phyloP scores from a whole-genome alignment of 352 stramenopile genomes.

The Discostella stelligera region DNA sequence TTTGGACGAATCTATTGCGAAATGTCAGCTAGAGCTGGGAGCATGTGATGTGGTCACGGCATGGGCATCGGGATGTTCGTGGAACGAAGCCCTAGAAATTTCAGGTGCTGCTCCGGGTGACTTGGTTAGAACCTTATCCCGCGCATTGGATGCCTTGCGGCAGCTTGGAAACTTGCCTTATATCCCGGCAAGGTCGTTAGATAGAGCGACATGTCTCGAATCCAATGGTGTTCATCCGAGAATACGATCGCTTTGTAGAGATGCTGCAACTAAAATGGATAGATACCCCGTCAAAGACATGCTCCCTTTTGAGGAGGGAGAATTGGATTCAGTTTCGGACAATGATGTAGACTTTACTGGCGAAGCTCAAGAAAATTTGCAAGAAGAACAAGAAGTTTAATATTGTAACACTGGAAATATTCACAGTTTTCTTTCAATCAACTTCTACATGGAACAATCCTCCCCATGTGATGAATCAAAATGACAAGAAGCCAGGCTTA shows the following conservation, averaged over 20 bases:
- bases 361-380: slow-evolving; percentile 14
- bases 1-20: slow-evolving; percentile 54
- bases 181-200: slow-evolving; percentile 48
- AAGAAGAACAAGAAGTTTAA: slow-evolving; percentile 17
- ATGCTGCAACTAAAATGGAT: slow-evolving; percentile 66
- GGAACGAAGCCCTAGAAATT: slow-evolving; percentile 68
- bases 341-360: slow-evolving; percentile 13
- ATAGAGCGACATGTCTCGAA: slow-evolving; percentile 42
- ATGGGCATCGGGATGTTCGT: slow-evolving; percentile 70
- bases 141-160: slow-evolving; percentile 70
- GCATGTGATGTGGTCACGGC: slow-evolving; percentile 66
- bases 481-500: slow-evolving; percentile 46
- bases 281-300: slow-evolving; percentile 78
- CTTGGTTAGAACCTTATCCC: slow-evolving; percentile 61
- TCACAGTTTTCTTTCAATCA: not conserved
- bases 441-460: slow-evolving; percentile 3
- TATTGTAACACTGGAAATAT: not conserved
- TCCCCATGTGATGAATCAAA: slow-evolving; percentile 33
- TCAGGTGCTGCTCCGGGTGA: slow-evolving; percentile 72
- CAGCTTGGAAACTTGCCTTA: slow-evolving; percentile 71
- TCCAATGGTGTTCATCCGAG: slow-evolving; percentile 63
- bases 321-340: slow-evolving; percentile 33
- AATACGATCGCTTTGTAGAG: slow-evolving; percentile 61
- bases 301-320: slow-evolving; percentile 63
- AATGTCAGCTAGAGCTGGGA: slow-evolving; percentile 60